Evolutionary conservation across 2,329 filamentous ascomycete species (phyloP).

Genomic region (Claviceps monticola): DNA sequence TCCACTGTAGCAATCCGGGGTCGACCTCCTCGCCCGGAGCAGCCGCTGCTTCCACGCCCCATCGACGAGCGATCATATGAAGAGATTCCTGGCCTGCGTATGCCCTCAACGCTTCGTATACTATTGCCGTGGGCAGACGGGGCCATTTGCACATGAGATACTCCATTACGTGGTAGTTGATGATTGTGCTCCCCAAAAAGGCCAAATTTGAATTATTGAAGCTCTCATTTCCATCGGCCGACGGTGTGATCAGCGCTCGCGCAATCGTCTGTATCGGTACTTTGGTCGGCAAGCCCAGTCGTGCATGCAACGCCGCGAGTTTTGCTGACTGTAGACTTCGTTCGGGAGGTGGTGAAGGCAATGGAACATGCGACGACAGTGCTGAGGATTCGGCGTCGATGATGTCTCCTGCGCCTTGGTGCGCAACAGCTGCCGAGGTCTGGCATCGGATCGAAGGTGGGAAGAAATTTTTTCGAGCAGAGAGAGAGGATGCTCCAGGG

Average conservation of each 20-base stretch:
- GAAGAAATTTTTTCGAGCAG: constrained; percentile 14
- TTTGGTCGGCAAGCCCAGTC: constrained; percentile 67
- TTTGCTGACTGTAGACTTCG: constrained; percentile 65
- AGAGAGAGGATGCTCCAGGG: constrained; percentile 12
- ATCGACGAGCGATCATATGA: constrained; percentile 60
- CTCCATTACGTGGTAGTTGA: constrained; percentile 83
- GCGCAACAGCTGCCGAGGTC: constrained; percentile 18
- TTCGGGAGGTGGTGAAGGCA: constrained; percentile 59
- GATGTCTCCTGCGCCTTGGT: constrained; percentile 10
- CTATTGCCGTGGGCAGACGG: constrained; percentile 74
- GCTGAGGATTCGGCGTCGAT: constrained; percentile 9
- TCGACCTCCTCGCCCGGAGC: constrained; percentile 85
- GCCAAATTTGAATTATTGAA: constrained; percentile 87
- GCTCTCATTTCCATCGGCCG: constrained; percentile 62
- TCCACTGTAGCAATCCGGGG: constrained; percentile 76
- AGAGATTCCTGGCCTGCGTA: constrained; percentile 69
- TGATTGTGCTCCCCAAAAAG: constrained; percentile 65
- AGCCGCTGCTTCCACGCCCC: constrained; percentile 84
- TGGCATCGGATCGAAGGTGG: constrained; percentile 15
- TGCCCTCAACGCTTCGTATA: constrained; percentile 74
- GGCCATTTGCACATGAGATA: constrained; percentile 80
- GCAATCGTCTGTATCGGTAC: constrained; percentile 79
- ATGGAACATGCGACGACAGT: constrained; percentile 16
- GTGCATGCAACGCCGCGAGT: constrained; percentile 81
- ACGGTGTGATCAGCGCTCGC: constrained; percentile 70